These are phyloP conservation scores for Arthrobotrys megalospora DNA, from an alignment of 2,329 filamentous ascomycete genomes.

Conservation along the genomic window DNA sequence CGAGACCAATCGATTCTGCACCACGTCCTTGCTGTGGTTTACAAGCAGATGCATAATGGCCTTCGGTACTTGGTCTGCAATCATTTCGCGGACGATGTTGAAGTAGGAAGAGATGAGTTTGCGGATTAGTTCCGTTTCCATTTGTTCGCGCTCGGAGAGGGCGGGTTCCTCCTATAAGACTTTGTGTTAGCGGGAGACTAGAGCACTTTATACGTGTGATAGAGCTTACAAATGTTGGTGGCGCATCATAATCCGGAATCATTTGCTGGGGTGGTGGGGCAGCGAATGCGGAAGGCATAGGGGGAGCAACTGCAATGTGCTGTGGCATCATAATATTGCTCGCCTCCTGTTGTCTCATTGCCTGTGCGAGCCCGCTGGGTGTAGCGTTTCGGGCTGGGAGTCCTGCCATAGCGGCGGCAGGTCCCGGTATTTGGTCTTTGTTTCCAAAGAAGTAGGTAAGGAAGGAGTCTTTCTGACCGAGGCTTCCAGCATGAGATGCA, in stretches of 20 bases:
- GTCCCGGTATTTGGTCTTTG: conserved; percentile 81
- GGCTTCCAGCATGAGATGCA: conserved; percentile 53
- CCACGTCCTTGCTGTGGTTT: conserved; percentile 97
- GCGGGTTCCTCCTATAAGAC: conserved; percentile 78
- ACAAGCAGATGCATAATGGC: conserved; percentile 98
- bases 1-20: conserved; percentile 95
- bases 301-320: conserved; percentile 36
- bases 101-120: conserved; percentile 98
- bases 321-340: conserved; percentile 50
- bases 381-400: conserved; percentile 68
- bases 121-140: conserved; percentile 97
- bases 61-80: conserved; percentile 97
- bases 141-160: conserved; percentile 92
- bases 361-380: conserved; percentile 81
- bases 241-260: conserved; percentile 45
- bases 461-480: conserved; percentile 82
- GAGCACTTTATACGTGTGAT: background rate
- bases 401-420: conserved; percentile 67
- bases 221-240: conserved; percentile 57
- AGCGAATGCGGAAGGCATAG: conserved; percentile 24
- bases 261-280: conserved; percentile 36
- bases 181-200: conserved; percentile 2
- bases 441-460: conserved; percentile 95
- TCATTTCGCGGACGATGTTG: conserved; percentile 98
- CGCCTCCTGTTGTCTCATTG: conserved; percentile 80